Base-by-base conservation (phyloP, 805 yeast genomes). In the Yarrowia hollandica region DNA sequence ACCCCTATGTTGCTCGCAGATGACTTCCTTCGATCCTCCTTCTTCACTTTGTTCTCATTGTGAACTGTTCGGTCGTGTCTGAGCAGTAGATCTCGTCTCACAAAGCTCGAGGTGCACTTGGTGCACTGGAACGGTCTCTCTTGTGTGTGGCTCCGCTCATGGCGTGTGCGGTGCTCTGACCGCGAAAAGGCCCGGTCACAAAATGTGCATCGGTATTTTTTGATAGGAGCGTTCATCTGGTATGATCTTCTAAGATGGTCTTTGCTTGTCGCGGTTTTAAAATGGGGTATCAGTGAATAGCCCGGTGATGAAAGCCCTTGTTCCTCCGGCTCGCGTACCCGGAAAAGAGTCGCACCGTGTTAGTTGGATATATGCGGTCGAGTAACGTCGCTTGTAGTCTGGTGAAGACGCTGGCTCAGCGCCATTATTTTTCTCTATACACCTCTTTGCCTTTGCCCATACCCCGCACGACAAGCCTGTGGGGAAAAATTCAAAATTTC, bases 41-140 rank as follows among this genome's bases (percentile, higher is more conserved):
- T 48, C 55, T 33, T 48, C 31, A 21, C 30, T 39, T 55, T 38
- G 33, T 55, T 55, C 18, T 22, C 39, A n/a, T 41, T 41, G 50
- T 88, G 96, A 12, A 88, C 94, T 0, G 95, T 88, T 42, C 92
- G 73, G 61, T 85, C 80, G 69, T 88, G 96, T 34, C 96, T 74
- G 65, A 87, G 88, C 15, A 88, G 74, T 44, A 88, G 73, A 67
- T 88, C 96, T 64, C 94, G 74, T 61, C 96, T 74, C 1, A 88
- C 96, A 74, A 88, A 88, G 2, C 86, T 81, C 50, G 85, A 80
- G 9, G 83, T 77, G 68, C 95, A 88, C 55, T 82, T 77, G 31
- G 79, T 75, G 66, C 96, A 88, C 61, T 82, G 82, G 72, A 85
- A 88, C 0, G 95, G 95, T 63, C 89, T 82, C 66, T 84, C 89